Conservation (phyloP, 176 grass and related monocot species). For the Phoenix dactylifera region DNA sequence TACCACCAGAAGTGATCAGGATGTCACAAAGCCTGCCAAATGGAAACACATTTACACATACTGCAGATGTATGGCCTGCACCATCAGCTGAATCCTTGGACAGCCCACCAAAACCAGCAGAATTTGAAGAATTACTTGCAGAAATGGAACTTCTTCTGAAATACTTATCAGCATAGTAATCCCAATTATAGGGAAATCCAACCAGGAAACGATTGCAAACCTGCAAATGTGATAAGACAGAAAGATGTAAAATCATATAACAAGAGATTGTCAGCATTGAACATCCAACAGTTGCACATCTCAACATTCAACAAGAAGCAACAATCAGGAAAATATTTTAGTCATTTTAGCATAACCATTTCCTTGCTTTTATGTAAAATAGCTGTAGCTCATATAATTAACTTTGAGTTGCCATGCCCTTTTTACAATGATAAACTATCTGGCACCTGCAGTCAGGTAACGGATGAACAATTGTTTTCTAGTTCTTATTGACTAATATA, state of each 20-base stretch:
- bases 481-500: background rate
- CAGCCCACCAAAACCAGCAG: background rate
- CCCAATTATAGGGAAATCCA: constrained; percentile 6
- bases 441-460: background rate
- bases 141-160: background rate
- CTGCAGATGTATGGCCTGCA: background rate
- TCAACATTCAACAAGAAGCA: no score
- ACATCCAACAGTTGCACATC: no score
- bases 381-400: no score
- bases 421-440: background rate
- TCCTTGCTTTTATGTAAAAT: background rate
- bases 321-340: no score
- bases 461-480: background rate
- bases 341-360: no score
- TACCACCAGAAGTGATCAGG: no score
- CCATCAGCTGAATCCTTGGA: background rate
- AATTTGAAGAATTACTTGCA: constrained; percentile 10
- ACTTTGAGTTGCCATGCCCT: no score
- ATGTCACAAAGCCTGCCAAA: no score
- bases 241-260: constrained; percentile 3
- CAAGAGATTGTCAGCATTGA: no score
- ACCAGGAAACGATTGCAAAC: constrained; percentile 12
- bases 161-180: constrained; percentile 7
- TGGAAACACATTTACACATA: no score
- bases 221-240: constrained; percentile 11